A percentile compares a stretch with the other conserved stretches of the same genome.
These are phyloP conservation scores for Sonneratia alba DNA, from an alignment of 345 rosid genomes.

Conservation along the genomic window DNA sequence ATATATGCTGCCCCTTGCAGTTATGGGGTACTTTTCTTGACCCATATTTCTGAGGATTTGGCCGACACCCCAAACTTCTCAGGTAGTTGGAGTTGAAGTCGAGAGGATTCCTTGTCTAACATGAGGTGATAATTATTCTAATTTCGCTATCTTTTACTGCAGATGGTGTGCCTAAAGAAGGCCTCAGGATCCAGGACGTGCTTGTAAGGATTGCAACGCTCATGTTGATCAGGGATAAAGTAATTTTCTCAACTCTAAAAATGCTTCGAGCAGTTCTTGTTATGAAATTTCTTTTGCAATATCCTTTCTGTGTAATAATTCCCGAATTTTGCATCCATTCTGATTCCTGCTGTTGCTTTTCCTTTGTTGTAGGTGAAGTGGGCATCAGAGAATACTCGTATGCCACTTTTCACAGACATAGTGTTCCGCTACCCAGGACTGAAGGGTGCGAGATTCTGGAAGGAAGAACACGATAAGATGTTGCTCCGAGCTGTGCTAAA, in stretches of 20 bases:
- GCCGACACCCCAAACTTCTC: constrained; percentile 54
- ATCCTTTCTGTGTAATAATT: constrained; percentile 1
- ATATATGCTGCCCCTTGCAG: constrained; percentile 25
- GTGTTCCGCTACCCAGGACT: constrained; percentile 62
- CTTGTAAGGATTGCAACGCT: constrained; percentile 71
- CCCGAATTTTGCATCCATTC: background rate
- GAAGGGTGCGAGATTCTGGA: constrained; percentile 84
- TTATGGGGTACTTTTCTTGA: constrained; percentile 63
- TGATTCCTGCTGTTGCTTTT: background rate
- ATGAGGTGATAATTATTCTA: constrained; percentile 1
- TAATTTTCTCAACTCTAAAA: constrained; percentile 23
- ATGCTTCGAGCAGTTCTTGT: background rate
- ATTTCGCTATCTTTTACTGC: constrained; percentile 22
- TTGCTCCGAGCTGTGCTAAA: constrained; percentile 74
- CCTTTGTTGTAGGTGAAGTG: constrained; percentile 39
- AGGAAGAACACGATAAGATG: constrained; percentile 72
- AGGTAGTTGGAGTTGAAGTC: constrained; percentile 32
- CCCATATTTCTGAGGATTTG: constrained; percentile 64
- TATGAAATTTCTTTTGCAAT: background rate
- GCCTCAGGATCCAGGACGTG: constrained; percentile 85
- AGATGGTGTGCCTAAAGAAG: constrained; percentile 99
- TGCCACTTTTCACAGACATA: constrained; percentile 50
- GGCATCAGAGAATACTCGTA: constrained; percentile 43
- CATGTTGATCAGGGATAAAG: constrained; percentile 67
- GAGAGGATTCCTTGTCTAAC: background rate